Percentiles rank a stretch among this genome's conserved stretches.
These are phyloP conservation scores for Aspergillus carlsbadensis DNA, from an alignment of 495 filamentous ascomycete species.

Conservation along the genomic window DNA sequence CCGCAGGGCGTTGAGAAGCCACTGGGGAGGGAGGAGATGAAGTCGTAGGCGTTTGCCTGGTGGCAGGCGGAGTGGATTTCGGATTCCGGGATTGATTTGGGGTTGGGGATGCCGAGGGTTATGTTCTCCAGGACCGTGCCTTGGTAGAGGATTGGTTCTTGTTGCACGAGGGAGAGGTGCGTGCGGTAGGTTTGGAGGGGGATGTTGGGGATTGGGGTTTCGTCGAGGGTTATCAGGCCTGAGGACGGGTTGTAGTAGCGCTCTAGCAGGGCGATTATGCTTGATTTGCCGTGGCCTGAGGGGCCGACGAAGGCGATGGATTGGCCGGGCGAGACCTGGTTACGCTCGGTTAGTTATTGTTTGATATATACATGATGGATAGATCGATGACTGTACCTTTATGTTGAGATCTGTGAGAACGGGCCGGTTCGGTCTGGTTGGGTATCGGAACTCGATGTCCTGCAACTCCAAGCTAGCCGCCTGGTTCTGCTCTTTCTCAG, in stretches of 20 bases:
- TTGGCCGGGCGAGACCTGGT: conserved; percentile 55
- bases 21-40: conserved; percentile 73
- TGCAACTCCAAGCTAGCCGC: no score
- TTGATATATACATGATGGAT: no score
- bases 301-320: conserved; percentile 80
- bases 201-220: conserved; percentile 65
- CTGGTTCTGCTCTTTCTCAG: conserved; percentile 51
- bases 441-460: no score
- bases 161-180: conserved; percentile 75
- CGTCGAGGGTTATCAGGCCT: conserved; percentile 70
- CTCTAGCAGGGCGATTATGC: conserved; percentile 75
- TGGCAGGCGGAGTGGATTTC: conserved; percentile 74
- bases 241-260: conserved; percentile 79
- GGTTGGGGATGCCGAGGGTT: conserved; percentile 50
- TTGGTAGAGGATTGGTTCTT: conserved; percentile 84
- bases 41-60: conserved; percentile 89
- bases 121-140: conserved; percentile 83
- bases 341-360: no score
- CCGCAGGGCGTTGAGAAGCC: conserved; percentile 75
- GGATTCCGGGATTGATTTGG: conserved; percentile 60
- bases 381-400: no score
- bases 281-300: conserved; percentile 81
- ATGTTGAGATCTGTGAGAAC: no score
- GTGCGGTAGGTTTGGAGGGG: conserved; percentile 76
- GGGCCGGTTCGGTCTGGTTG: no score